phyloP scores from a whole-genome alignment of 2,329 filamentous ascomycete species.

The Trichophyton benhamiae region DNA sequence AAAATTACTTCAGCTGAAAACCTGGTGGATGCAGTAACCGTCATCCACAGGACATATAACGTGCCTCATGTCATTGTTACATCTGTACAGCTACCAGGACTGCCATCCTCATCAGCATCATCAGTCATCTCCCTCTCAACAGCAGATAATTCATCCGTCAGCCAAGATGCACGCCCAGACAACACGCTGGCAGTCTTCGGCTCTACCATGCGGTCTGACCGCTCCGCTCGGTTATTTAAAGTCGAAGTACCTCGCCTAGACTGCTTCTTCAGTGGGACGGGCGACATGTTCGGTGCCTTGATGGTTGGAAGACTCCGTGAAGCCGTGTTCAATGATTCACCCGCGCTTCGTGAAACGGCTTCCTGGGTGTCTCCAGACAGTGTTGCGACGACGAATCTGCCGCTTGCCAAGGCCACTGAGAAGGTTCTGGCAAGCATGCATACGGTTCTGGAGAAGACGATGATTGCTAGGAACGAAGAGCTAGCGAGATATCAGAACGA shows the following conservation, averaged over 20 bases:
- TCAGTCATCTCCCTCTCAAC: slow-evolving; percentile 21
- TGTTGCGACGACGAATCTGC: slow-evolving; percentile 57
- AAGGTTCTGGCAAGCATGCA: slow-evolving; percentile 92
- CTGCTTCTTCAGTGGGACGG: slow-evolving; percentile 90
- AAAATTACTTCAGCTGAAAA: slow-evolving; percentile 64
- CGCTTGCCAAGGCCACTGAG: slow-evolving; percentile 69
- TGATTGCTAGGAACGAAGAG: slow-evolving; percentile 52
- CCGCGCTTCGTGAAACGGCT: slow-evolving; percentile 39
- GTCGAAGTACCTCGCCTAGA: slow-evolving; percentile 78
- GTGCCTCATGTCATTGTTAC: slow-evolving; percentile 89
- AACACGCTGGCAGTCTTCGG: slow-evolving; percentile 59
- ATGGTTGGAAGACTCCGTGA: slow-evolving; percentile 80
- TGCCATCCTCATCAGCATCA: slow-evolving; percentile 34
- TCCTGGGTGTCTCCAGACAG: slow-evolving; percentile 70
- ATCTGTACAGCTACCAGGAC: slow-evolving; percentile 58
- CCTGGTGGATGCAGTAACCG: slow-evolving; percentile 60
- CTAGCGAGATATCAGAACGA: slow-evolving; percentile 34
- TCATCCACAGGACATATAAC: slow-evolving; percentile 61
- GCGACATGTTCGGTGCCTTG: slow-evolving; percentile 95
- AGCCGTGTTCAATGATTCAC: slow-evolving; percentile 51
- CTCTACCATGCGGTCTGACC: slow-evolving; percentile 53
- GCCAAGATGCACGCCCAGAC: slow-evolving; percentile 23
- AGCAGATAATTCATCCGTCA: slow-evolving; percentile 15
- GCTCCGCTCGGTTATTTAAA: slow-evolving; percentile 69
- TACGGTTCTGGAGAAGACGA: slow-evolving; percentile 58